These are phyloP conservation scores for Oxyria digyna DNA, from an alignment of 148 eudicot genomes.

Conservation along the genomic window DNA sequence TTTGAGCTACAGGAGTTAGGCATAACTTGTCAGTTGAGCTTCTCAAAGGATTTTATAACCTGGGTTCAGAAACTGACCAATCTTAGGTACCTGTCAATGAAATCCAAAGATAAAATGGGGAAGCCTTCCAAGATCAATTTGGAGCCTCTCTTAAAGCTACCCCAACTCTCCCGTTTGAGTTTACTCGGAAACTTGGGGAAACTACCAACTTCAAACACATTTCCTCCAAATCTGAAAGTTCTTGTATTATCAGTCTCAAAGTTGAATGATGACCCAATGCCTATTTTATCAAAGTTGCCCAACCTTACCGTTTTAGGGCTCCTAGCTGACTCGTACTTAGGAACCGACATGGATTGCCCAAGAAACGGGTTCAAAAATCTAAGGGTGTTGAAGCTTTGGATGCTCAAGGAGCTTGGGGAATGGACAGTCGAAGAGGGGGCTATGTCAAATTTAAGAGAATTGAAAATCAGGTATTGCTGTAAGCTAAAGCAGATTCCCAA, in stretches of 20 bases:
- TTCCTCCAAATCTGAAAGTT: conserved; percentile 31
- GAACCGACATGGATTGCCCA: conserved; percentile 16
- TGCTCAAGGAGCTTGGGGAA: conserved; percentile 21
- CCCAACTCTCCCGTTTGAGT: conserved; percentile 22
- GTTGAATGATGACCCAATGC: conserved; percentile 30
- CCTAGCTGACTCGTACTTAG: conserved; percentile 27
- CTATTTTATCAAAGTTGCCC: conserved; percentile 18
- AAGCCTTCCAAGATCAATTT: conserved; percentile 17
- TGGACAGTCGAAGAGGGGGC: conserved; percentile 23
- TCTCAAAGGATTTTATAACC: background rate
- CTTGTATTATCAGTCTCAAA: conserved; percentile 29
- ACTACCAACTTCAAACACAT: conserved; percentile 2
- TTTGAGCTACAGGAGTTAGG: conserved; percentile 26
- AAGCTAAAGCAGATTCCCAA: conserved; percentile 16
- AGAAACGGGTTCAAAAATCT: conserved; percentile 20
- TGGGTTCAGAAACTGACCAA: conserved; percentile 19
- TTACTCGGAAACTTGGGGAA: conserved; percentile 23
- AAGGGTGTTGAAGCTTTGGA: conserved; percentile 33
- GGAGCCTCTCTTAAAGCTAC: conserved; percentile 12
- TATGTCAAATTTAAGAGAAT: conserved; percentile 23
- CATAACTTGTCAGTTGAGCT: conserved; percentile 17
- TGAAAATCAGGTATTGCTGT: conserved; percentile 24
- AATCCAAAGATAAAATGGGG: conserved; percentile 23
- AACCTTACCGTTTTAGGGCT: conserved; percentile 30
- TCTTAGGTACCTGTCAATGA: conserved; percentile 27